Base-by-base conservation (phyloP, 163 green algal species). In the Volvox carteri region DNA sequence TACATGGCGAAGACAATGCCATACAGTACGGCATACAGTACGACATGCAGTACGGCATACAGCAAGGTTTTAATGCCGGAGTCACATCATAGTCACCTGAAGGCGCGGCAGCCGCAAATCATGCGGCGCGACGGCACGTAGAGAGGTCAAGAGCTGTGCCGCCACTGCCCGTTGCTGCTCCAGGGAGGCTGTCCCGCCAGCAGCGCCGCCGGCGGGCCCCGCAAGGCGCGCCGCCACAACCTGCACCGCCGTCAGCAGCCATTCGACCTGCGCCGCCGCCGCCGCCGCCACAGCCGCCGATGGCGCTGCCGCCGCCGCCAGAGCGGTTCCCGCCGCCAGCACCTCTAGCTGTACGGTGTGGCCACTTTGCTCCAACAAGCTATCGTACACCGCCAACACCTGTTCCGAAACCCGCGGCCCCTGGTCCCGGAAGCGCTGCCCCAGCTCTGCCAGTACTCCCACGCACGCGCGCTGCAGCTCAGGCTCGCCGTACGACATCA, bases 301-400 rank as follows among this genome's bases (percentile, higher is more conserved):
- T 18, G 78, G 84, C 30, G 89, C 89, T 21, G 73, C 84, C 37
- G 85, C 62, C 60, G 84, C 76, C 41, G 84, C 84, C 84, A 92
- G 67, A 14, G 41, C 54, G n/a, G 76, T 73, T 7, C 89, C 89
- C 4, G 56, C 48, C 14, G 50, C 67, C 65, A 92, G 68, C 42
- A 92, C 89, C 39, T 85, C 78, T 39, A 83, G 65, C 44, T 86
- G 83, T 21, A 92, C 84, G 12, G 33, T 77, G 23, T 60, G 52
- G 23, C 46, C 7, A 35, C 73, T 77, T 44, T 85, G 75, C 42
- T 92, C 89, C 39, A 92, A 54, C 68, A 92, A 85, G 25, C 84
- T 85, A 73, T 92, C 89, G 84, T 85, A 90, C 76, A 92, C 89
- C n/a, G 54, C 89, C 37, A 90, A 54, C 41, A 92, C 88, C 76